Conservation (phyloP, 345 rosid species). For the Schrenkiella parvula region DNA sequence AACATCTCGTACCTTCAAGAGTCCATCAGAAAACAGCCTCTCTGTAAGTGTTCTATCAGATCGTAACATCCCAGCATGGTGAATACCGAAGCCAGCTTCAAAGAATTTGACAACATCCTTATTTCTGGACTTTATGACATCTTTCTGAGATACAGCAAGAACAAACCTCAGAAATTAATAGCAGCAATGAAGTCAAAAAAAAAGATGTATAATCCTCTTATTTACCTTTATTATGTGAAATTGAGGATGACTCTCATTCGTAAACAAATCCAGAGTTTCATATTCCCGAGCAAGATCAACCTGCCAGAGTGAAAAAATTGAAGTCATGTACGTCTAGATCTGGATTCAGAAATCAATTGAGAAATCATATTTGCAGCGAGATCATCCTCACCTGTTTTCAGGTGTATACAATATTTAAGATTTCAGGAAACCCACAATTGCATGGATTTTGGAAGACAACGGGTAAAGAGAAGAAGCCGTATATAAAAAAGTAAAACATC, state of each 20-base stretch:
- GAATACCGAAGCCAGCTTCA: constrained; percentile 71
- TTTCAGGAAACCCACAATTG: constrained; percentile 12
- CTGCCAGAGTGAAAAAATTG: constrained; percentile 40
- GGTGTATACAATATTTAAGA: neutral
- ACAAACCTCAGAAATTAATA: constrained; percentile 9
- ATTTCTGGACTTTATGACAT: constrained; percentile 91
- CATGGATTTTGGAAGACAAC: constrained; percentile 3
- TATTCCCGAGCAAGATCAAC: constrained; percentile 70
- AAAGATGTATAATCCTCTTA: constrained; percentile 1
- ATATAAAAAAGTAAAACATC: constrained; percentile 5
- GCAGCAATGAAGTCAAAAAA: constrained; percentile 1
- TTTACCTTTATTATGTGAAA: constrained; percentile 61
- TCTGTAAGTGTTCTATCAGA: constrained; percentile 93
- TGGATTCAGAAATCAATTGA: neutral
- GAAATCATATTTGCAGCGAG: constrained; percentile 2
- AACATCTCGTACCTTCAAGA: constrained; percentile 60
- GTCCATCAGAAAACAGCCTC: constrained; percentile 83
- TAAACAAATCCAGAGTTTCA: constrained; percentile 63
- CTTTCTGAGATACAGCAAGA: constrained; percentile 55
- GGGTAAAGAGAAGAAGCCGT: neutral
- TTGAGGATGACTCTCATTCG: constrained; percentile 70
- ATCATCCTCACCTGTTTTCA: constrained; percentile 3
- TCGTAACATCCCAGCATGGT: constrained; percentile 98
- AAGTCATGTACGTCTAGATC: constrained; percentile 15
- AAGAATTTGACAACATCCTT: constrained; percentile 84